A percentile compares a stretch with the other conserved stretches of the same genome.
These are phyloP conservation scores for Zasmidium cellare DNA, from an alignment of 2,329 filamentous ascomycete genomes.

Conservation along the genomic window DNA sequence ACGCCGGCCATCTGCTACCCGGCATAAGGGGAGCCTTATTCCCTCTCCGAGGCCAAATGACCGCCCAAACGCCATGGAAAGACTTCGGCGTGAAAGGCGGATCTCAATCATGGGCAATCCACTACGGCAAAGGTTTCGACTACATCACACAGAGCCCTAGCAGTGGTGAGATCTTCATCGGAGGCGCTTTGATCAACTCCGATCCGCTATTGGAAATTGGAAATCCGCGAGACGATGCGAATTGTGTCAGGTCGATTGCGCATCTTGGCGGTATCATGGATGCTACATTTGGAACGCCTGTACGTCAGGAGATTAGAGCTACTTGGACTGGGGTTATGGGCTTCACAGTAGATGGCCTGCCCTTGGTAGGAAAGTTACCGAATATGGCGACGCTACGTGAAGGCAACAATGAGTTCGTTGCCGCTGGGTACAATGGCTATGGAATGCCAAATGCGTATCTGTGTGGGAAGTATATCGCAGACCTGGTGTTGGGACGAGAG, in stretches of 20 bases:
- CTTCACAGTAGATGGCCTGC: slow-evolving; percentile 12
- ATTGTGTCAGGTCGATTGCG: slow-evolving; percentile 3
- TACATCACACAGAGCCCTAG: slow-evolving; percentile 17
- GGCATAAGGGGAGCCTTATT: slow-evolving; percentile 14
- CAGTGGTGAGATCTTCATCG: slow-evolving; percentile 15
- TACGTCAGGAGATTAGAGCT: slow-evolving; percentile 10
- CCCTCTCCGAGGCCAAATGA: slow-evolving; percentile 23
- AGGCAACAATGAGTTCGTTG: slow-evolving; percentile 13
- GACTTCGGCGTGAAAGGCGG: slow-evolving; percentile 3
- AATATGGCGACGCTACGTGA: slow-evolving; percentile 1
- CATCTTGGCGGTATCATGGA: slow-evolving; percentile 12
- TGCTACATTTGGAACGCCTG: slow-evolving; percentile 6
- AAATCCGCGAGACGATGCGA: slow-evolving; percentile 7
- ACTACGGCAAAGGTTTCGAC: slow-evolving; percentile 15
- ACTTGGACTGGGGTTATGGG: slow-evolving; percentile 22
- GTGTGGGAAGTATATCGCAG: slow-evolving; percentile 15
- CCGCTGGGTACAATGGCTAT: slow-evolving; percentile 20
- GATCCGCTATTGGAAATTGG: slow-evolving; percentile 13
- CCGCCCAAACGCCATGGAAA: slow-evolving; percentile 10
- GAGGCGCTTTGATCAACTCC: slow-evolving; percentile 14
- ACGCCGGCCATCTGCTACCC: slow-evolving; percentile 18
- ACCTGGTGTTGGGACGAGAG: slow-evolving; percentile 8
- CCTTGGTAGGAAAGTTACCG: slow-evolving; percentile 12
- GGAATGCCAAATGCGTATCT: slow-evolving; percentile 17
- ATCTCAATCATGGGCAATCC: slow-evolving; percentile 11